Percentiles rank a stretch among this genome's conserved stretches.
These are phyloP conservation scores for Neodidymelliopsis sp. DNA, from an alignment of 2,329 filamentous ascomycete genomes.

Conservation along the genomic window DNA sequence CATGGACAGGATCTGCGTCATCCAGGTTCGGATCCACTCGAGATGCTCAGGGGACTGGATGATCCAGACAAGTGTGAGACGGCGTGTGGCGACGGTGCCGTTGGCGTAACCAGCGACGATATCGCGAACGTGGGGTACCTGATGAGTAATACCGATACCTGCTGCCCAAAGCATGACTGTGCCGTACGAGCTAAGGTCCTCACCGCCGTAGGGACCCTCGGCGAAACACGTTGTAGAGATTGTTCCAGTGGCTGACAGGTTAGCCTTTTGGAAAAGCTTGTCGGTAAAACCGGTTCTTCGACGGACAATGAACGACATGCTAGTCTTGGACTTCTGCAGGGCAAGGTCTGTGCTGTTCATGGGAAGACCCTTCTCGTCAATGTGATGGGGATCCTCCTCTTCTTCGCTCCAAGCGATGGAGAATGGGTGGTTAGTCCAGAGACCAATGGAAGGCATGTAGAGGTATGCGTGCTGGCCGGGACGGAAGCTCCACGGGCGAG, in stretches of 20 bases:
- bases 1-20: conserved; percentile 83
- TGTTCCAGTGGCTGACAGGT: conserved; percentile 58
- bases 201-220: conserved; percentile 87
- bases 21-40: conserved; percentile 93
- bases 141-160: conserved; percentile 94
- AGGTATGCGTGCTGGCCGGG: conserved; percentile 82
- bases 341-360: conserved; percentile 60
- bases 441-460: conserved; percentile 75
- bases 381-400: conserved; percentile 49
- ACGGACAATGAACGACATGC: conserved; percentile 83
- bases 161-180: conserved; percentile 90
- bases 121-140: conserved; percentile 85
- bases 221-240: conserved; percentile 75
- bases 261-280: conserved; percentile 76
- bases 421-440: conserved; percentile 81
- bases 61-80: conserved; percentile 88
- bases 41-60: conserved; percentile 88
- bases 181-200: conserved; percentile 89
- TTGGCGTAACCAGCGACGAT: conserved; percentile 63
- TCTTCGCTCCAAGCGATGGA: conserved; percentile 81
- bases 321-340: conserved; percentile 59
- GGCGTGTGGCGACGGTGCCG: conserved; percentile 79
- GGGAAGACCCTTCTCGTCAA: conserved; percentile 56
- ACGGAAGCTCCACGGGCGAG: conserved; percentile 77
- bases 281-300: conserved; percentile 89